Evolutionary conservation across 768 basidiomycete species (phyloP).

Genomic region (Phanerochaete carnosa): DNA sequence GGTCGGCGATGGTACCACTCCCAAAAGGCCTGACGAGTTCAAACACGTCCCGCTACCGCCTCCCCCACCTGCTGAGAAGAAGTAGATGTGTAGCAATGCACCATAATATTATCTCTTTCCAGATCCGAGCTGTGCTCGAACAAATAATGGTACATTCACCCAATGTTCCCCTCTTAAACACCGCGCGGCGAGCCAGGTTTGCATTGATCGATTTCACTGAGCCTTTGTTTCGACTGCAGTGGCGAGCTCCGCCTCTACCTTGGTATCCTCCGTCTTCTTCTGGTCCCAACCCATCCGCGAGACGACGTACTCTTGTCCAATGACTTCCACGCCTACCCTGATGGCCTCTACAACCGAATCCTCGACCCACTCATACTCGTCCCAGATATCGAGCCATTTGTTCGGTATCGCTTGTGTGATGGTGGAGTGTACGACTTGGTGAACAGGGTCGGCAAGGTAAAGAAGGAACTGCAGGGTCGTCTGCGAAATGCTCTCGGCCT

Average conservation of each 20-base stretch:
- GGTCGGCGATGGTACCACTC: conserved; percentile 63
- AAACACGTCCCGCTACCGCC: conserved; percentile 76
- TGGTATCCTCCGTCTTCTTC: conserved; percentile 13
- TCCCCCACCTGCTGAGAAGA: conserved; percentile 70
- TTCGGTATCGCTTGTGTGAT: conserved; percentile 80
- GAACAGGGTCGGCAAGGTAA: conserved; percentile 70
- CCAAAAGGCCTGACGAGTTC: conserved; percentile 62
- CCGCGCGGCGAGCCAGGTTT: not conserved
- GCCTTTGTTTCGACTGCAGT: conserved; percentile 7
- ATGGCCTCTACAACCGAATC: conserved; percentile 88
- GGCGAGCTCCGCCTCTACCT: not conserved
- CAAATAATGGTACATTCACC: not conserved
- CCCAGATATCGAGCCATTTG: conserved; percentile 89
- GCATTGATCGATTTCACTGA: not conserved
- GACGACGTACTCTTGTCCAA: conserved; percentile 90
- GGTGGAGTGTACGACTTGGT: conserved; percentile 73
- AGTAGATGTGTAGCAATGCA: conserved; percentile 53
- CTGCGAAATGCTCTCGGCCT: conserved; percentile 17
- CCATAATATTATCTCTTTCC: conserved; percentile 4
- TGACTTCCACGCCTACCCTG: conserved; percentile 79
- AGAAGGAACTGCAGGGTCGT: conserved; percentile 61
- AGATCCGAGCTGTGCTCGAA: not conserved
- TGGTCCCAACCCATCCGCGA: conserved; percentile 79
- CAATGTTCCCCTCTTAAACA: not conserved
- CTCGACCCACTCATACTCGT: conserved; percentile 94